Conservation (phyloP, 1,284 basidiomycete genomes). For the Boletus albobrunnescens region DNA sequence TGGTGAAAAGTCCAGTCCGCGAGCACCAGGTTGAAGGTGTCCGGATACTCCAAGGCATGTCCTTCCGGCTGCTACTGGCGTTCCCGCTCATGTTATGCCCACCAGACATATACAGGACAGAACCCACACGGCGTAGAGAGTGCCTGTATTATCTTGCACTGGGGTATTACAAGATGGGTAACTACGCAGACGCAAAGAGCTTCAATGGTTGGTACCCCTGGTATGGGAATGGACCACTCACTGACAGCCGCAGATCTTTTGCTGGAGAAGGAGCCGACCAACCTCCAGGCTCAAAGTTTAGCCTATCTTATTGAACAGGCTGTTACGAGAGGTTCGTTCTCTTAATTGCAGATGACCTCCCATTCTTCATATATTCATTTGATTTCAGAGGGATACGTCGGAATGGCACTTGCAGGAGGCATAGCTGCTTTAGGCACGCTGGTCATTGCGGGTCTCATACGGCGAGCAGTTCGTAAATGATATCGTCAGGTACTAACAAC, state of each 20-base stretch:
- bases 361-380: slow-evolving; percentile 10
- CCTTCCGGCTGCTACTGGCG: not conserved
- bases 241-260: slow-evolving; percentile 60
- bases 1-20: slow-evolving; percentile 82
- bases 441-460: slow-evolving; percentile 77
- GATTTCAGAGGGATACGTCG: slow-evolving; percentile 79
- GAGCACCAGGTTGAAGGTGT: slow-evolving; percentile 91
- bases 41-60: slow-evolving; percentile 82
- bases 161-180: slow-evolving; percentile 96
- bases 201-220: slow-evolving; percentile 75
- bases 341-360: not conserved
- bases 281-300: slow-evolving; percentile 90
- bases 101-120: slow-evolving; percentile 84
- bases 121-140: slow-evolving; percentile 86
- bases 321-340: slow-evolving; percentile 69
- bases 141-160: slow-evolving; percentile 97
- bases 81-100: slow-evolving; percentile 5
- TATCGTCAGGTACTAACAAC: slow-evolving; percentile 10
- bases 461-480: slow-evolving; percentile 78
- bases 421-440: slow-evolving; percentile 84
- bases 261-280: slow-evolving; percentile 89
- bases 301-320: slow-evolving; percentile 83
- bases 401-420: slow-evolving; percentile 92
- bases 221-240: not conserved
- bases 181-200: slow-evolving; percentile 88